A percentile compares a stretch with the other conserved stretches of the same genome.
Conservation (phyloP, 2,329 filamentous ascomycete genomes). For the Xylaria sp. region DNA sequence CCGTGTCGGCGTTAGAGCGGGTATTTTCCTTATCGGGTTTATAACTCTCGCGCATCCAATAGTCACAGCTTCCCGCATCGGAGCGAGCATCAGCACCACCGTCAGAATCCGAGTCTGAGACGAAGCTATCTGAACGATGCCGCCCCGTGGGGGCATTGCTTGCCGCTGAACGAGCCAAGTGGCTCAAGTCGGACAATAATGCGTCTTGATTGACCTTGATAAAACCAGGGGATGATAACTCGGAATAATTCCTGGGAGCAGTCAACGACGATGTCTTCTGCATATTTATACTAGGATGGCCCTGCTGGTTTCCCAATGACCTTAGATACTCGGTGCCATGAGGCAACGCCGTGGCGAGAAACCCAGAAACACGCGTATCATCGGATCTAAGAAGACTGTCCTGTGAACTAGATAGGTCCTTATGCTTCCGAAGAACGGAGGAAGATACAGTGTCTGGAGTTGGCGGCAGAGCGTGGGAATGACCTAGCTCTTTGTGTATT, state of each 20-base stretch:
- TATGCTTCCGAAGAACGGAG: slow-evolving; percentile 50
- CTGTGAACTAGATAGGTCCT: slow-evolving; percentile 33
- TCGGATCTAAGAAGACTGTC: slow-evolving; percentile 34
- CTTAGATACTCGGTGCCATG: slow-evolving; percentile 36
- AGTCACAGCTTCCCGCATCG: slow-evolving; percentile 56
- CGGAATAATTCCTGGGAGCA: slow-evolving; percentile 42
- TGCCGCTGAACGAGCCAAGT: slow-evolving; percentile 49
- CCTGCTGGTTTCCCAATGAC: slow-evolving; percentile 32
- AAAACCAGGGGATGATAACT: slow-evolving; percentile 28
- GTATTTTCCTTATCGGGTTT: slow-evolving; percentile 45
- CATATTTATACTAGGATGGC: slow-evolving; percentile 20
- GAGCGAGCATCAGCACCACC: slow-evolving; percentile 48
- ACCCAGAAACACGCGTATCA: slow-evolving; percentile 13
- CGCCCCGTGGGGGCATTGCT: slow-evolving; percentile 52
- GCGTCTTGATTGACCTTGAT: slow-evolving; percentile 38
- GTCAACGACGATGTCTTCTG: slow-evolving; percentile 41
- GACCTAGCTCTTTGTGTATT: slow-evolving; percentile 46
- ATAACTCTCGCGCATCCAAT: slow-evolving; percentile 62
- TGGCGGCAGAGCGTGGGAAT: slow-evolving; percentile 56
- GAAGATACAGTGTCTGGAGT: slow-evolving; percentile 66
- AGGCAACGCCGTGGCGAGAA: slow-evolving; percentile 32
- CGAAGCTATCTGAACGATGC: slow-evolving; percentile 50
- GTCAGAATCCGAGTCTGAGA: slow-evolving; percentile 52
- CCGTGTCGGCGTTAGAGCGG: slow-evolving; percentile 14
- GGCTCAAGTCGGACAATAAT: slow-evolving; percentile 30